Percentiles rank a stretch among this genome's conserved stretches.
Evolutionary conservation across 331 rosid genomes (phyloP).

Genomic region (Malus hybrid): DNA sequence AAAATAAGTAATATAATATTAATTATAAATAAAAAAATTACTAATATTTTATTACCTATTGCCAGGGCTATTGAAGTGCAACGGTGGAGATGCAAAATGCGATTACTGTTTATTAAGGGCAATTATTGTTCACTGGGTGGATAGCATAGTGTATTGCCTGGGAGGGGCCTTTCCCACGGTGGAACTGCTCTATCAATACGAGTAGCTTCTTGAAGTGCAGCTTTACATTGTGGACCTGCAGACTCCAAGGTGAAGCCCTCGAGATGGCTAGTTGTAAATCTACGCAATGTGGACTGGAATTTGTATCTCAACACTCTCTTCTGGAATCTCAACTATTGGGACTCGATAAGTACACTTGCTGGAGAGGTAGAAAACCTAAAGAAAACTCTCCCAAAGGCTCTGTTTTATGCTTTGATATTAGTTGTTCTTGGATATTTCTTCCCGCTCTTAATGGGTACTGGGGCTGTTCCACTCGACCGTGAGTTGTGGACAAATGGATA

Average conservation of each 20-base stretch:
- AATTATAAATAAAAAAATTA: too few species aligned
- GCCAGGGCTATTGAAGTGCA: too few species aligned
- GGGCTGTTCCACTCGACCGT: slow-evolving; percentile 61
- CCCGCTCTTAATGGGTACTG: slow-evolving; percentile 65
- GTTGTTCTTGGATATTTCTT: slow-evolving; percentile 73
- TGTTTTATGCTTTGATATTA: slow-evolving; percentile 67
- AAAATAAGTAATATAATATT: too few species aligned
- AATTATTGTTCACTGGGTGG: too few species aligned
- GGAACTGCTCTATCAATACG: slow-evolving; percentile 12
- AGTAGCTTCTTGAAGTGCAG: too few species aligned
- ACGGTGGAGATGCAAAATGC: too few species aligned
- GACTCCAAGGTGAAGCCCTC: slow-evolving; percentile 41
- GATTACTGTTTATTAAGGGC: too few species aligned
- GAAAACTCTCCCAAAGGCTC: slow-evolving; percentile 69
- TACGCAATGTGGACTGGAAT: slow-evolving; percentile 61
- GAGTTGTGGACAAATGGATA: slow-evolving; percentile 71
- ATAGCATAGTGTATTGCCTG: too few species aligned
- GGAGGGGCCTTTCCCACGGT: too few species aligned
- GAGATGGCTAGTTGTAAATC: slow-evolving; percentile 55
- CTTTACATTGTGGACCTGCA: too few species aligned
- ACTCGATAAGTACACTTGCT: slow-evolving; percentile 77
- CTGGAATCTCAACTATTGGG: slow-evolving; percentile 93
- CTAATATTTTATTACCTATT: too few species aligned
- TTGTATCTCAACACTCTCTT: slow-evolving; percentile 72
- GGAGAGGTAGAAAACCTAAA: slow-evolving; percentile 85